Conservation (phyloP, 441 rosid species). For the Pelargonium citronellum region DNA sequence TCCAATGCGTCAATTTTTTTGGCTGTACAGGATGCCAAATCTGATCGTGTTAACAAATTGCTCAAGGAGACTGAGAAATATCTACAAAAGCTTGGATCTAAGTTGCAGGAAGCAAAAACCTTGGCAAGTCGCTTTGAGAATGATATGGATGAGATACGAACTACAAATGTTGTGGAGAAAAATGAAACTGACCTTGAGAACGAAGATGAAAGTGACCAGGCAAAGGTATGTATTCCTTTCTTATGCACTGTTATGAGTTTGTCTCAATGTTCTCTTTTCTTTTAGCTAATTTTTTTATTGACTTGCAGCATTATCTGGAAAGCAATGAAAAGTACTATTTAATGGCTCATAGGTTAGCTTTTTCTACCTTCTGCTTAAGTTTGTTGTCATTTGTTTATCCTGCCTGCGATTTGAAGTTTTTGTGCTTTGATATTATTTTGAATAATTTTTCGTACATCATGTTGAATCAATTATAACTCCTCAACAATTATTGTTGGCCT, state of each 20-base stretch:
- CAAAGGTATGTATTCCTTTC: constrained; percentile 53
- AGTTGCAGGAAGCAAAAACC: constrained; percentile 69
- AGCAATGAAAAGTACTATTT: constrained; percentile 93
- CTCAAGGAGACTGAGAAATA: constrained; percentile 92
- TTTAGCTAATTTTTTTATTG: constrained; percentile 22
- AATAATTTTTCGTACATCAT: background rate
- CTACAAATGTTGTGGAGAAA: constrained; percentile 39
- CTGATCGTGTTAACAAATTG: constrained; percentile 88
- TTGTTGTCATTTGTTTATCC: constrained; percentile 13
- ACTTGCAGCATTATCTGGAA: constrained; percentile 82
- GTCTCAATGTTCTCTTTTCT: constrained; percentile 16
- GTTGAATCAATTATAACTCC: constrained; percentile 11
- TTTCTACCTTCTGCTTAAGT: constrained; percentile 8
- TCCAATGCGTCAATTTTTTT: constrained; percentile 17
- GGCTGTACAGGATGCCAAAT: constrained; percentile 71
- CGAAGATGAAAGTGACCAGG: constrained; percentile 88
- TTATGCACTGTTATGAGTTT: constrained; percentile 19
- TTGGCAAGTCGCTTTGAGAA: constrained; percentile 50
- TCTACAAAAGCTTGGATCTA: constrained; percentile 85
- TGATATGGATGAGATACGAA: constrained; percentile 54
- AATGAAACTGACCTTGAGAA: constrained; percentile 60
- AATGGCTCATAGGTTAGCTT: constrained; percentile 87
- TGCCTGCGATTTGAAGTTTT: background rate
- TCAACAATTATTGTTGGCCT: constrained; percentile 12
- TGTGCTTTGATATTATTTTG: constrained; percentile 3